Percentiles rank a stretch among this genome's conserved stretches.
These are phyloP conservation scores for Canavalia ensiformis DNA, from an alignment of 306 rosid genomes.

Conservation along the genomic window DNA sequence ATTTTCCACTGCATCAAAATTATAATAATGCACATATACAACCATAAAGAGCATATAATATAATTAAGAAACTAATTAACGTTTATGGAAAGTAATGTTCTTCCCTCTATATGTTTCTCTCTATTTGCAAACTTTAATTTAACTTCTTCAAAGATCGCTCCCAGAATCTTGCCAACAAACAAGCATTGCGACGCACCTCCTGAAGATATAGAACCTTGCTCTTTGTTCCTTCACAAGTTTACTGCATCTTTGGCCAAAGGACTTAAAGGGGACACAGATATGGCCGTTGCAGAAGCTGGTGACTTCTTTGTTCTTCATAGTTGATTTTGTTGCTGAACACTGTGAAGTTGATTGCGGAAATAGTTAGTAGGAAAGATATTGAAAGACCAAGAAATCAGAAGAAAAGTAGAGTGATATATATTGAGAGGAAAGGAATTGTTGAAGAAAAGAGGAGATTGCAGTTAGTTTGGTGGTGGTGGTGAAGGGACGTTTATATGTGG, in stretches of 20 bases:
- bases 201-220: slow-evolving; percentile 41
- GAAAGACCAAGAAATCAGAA: no score
- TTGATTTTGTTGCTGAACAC: background rate
- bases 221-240: slow-evolving; percentile 32
- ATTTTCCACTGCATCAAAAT: background rate
- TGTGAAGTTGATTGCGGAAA: background rate
- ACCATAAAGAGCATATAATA: background rate
- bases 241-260: slow-evolving; percentile 28
- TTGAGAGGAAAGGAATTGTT: no score
- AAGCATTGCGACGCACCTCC: slow-evolving; percentile 38
- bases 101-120: background rate
- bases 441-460: no score
- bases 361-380: no score
- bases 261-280: background rate
- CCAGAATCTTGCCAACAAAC: slow-evolving; percentile 38
- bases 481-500: no score
- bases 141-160: background rate
- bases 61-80: background rate
- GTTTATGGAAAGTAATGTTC: background rate
- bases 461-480: no score
- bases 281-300: background rate
- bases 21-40: background rate
- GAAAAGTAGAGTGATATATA: no score
- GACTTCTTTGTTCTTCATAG: slow-evolving; percentile 20
- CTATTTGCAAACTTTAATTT: no score